A percentile compares a stretch with the other conserved stretches of the same genome.
Conservation (phyloP, 768 basidiomycete genomes). For the Leccinum barrowsii region DNA sequence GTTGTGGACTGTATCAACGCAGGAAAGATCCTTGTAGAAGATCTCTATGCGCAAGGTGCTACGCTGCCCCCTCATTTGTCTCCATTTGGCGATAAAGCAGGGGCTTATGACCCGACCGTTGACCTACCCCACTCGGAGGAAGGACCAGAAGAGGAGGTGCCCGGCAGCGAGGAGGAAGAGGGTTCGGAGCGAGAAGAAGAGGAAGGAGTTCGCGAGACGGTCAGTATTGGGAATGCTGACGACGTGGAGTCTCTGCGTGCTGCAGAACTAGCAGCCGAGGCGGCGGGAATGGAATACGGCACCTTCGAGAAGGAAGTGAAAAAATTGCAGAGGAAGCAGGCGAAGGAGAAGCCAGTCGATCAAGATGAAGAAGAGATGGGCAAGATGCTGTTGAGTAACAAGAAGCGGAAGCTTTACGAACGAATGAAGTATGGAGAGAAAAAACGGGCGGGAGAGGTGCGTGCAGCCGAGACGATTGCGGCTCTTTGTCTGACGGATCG, state of each 20-base stretch:
- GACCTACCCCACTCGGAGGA: constrained; percentile 25
- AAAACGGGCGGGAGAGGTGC: constrained; percentile 76
- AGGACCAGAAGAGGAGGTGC: constrained; percentile 29
- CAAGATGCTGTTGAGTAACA: constrained; percentile 98
- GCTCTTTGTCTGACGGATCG: constrained; percentile 8
- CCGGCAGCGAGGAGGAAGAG: constrained; percentile 28
- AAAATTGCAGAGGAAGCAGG: constrained; percentile 48
- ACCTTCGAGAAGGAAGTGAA: constrained; percentile 74
- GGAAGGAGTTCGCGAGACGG: constrained; percentile 30
- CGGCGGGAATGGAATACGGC: constrained; percentile 74
- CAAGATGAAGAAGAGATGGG: constrained; percentile 76
- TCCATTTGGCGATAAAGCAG: constrained; percentile 84
- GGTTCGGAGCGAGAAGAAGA: constrained; percentile 17
- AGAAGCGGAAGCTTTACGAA: constrained; percentile 89
- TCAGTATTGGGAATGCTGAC: constrained; percentile 33
- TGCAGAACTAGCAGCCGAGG: constrained; percentile 92
- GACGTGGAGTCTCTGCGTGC: constrained; percentile 73
- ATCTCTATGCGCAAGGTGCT: constrained; percentile 80
- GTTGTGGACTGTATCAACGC: constrained; percentile 93
- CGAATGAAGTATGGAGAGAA: constrained; percentile 86
- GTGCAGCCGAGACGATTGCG: constrained; percentile 23
- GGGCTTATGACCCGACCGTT: constrained; percentile 67
- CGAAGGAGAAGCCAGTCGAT: constrained; percentile 35
- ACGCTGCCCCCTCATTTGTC: constrained; percentile 91
- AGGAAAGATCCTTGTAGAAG: constrained; percentile 79